Evolutionary conservation across 2,329 filamentous ascomycete genomes (phyloP).

Genomic region (Penicillium nordicum): DNA sequence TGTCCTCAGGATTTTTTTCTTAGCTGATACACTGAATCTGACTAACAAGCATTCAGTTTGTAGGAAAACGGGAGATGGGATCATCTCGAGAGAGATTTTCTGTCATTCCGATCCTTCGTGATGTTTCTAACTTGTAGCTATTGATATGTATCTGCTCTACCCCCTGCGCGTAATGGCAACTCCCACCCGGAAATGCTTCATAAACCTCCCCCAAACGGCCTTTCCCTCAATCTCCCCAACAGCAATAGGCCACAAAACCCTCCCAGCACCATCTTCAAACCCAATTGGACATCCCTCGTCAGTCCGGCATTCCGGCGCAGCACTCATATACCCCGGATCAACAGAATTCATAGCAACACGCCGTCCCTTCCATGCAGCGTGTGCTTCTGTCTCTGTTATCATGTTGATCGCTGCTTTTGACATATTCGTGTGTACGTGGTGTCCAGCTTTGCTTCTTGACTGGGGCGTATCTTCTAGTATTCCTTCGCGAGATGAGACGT

Average conservation of each 20-base stretch:
- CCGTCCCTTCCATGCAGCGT: conserved; percentile 25
- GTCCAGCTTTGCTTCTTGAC: conserved; percentile 27
- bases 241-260: conserved; percentile 38
- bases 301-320: conserved; percentile 32
- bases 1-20: background rate
- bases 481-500: conserved; percentile 38
- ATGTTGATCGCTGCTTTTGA: conserved; percentile 43
- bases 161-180: conserved; percentile 1
- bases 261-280: conserved; percentile 39
- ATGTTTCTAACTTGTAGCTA: too few relatives aligned
- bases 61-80: background rate
- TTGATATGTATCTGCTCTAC: too few relatives aligned
- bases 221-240: conserved; percentile 17
- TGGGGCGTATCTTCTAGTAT: conserved; percentile 27
- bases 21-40: background rate
- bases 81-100: background rate
- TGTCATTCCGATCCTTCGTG: too few relatives aligned
- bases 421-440: conserved; percentile 43
- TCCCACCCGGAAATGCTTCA: conserved; percentile 25
- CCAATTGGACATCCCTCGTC: conserved; percentile 32
- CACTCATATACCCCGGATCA: conserved; percentile 41
- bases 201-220: conserved; percentile 18
- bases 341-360: conserved; percentile 40
- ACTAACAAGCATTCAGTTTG: background rate
- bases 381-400: conserved; percentile 41